Evolutionary conservation across 805 yeast species (phyloP).

Genomic region (Spathaspora gorwiae): DNA sequence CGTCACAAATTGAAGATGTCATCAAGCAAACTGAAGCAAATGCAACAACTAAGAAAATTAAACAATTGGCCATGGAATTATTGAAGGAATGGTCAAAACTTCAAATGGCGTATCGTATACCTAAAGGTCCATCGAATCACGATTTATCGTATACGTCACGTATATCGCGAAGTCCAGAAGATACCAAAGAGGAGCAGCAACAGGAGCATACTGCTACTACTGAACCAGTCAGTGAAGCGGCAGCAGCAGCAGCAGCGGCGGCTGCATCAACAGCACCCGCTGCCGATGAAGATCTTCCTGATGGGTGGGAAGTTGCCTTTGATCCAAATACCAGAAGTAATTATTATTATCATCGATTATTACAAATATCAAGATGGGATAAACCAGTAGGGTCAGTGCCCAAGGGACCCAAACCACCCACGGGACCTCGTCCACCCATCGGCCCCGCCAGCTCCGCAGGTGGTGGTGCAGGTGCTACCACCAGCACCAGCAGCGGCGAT

Average conservation of each 20-base stretch:
- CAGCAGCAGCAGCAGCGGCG: background rate
- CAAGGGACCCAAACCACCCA: constrained; percentile 22
- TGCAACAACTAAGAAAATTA: constrained; percentile 22
- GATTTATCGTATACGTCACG: constrained; percentile 11
- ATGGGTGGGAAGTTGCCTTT: constrained; percentile 62
- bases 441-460: background rate
- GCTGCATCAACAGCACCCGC: background rate
- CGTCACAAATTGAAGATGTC: constrained; percentile 66
- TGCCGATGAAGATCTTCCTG: constrained; percentile 41
- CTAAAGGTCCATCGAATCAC: constrained; percentile 36
- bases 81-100: constrained; percentile 66
- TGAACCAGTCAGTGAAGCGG: background rate
- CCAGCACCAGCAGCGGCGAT: background rate
- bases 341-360: constrained; percentile 53
- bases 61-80: constrained; percentile 39
- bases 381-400: constrained; percentile 42
- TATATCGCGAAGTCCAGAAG: constrained; percentile 17
- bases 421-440: constrained; percentile 6
- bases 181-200: background rate
- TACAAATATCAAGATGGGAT: constrained; percentile 55
- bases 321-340: constrained; percentile 40
- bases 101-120: constrained; percentile 82
- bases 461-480: background rate
- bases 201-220: background rate
- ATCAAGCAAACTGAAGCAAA: constrained; percentile 40